Evolutionary conservation across 2,329 filamentous ascomycete genomes (phyloP), one percentile per base, ranked within the genome.

Genomic region (Cadophora luteo-olivacea): DNA sequence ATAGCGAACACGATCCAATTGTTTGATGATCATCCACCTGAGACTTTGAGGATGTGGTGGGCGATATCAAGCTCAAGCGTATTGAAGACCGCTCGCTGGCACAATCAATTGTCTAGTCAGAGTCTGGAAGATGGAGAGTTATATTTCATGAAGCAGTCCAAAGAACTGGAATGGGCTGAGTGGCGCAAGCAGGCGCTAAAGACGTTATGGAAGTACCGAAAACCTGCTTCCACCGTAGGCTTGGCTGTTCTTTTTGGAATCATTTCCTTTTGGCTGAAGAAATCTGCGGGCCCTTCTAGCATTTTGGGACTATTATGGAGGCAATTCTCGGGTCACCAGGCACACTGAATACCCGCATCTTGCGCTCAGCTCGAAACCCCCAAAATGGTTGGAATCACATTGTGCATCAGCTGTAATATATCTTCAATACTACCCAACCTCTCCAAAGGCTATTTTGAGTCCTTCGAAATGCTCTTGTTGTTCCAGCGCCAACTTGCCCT

Each of bases 11-110:
- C 95, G 0, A 84, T 88, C 3, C 77, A 78, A 33, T 84, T 98
- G 0, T 91, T 91, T 78, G 79, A 84, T 7, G 76, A 80, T 2
- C 82, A 92, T 73, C 95, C 94, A 0, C 96, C 95, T 0, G 87
- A 93, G 73, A 84, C 82, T 0, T 82, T 99, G 7, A 86, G 84
- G 45, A 84, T 86, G 6, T 98, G 94, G 94, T 83, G 84, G 69
- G 81, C 80, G 19, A 90, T 99, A 68, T 94, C 94, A 2, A 78
- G 80, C 7, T 87, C 87, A 68, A 97, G 94, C 78, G 93, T 93
- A 8, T 85, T 99, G 64, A 97, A 97, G 80, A 97, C 94, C 1
- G 92, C 92, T 0, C 85, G 87, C 14, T 82, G 86, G 75, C 77
- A 84, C 61, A 77, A 82, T 54, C 78, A 78, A 48, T 83, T 86